These are phyloP conservation scores for Lithohypha guttulata DNA, from an alignment of 2,329 filamentous ascomycete genomes.

Conservation along the genomic window DNA sequence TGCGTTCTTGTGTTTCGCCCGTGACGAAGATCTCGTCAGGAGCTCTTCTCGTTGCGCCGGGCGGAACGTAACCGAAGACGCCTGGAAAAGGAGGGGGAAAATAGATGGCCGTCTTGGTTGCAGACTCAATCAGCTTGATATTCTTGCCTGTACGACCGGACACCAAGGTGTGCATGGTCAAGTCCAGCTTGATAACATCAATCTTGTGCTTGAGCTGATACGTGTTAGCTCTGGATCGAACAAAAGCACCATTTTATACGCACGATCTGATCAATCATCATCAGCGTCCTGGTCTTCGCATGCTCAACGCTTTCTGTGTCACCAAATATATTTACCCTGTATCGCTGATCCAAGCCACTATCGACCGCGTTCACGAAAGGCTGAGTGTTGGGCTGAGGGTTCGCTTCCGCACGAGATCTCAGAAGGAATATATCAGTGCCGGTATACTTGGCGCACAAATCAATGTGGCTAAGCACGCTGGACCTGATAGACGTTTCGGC, in stretches of 20 bases:
- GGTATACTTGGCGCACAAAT: slow-evolving; percentile 75
- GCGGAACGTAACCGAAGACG: slow-evolving; percentile 80
- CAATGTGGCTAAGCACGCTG: slow-evolving; percentile 70
- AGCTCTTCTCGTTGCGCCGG: slow-evolving; percentile 67
- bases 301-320: slow-evolving; percentile 93
- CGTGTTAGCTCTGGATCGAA: too few relatives aligned
- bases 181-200: slow-evolving; percentile 70
- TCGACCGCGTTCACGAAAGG: slow-evolving; percentile 63
- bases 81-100: slow-evolving; percentile 90
- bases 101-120: slow-evolving; percentile 93
- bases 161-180: slow-evolving; percentile 80
- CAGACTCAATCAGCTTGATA: slow-evolving; percentile 93
- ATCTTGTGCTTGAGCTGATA: slow-evolving; percentile 47
- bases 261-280: slow-evolving; percentile 94
- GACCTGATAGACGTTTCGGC: slow-evolving; percentile 57
- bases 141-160: slow-evolving; percentile 93
- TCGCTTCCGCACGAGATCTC: slow-evolving; percentile 71
- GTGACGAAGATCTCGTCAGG: slow-evolving; percentile 93
- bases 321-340: slow-evolving; percentile 87
- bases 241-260: too few relatives aligned
- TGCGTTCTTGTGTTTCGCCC: slow-evolving; percentile 72
- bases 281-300: slow-evolving; percentile 88
- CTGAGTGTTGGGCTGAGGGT: slow-evolving; percentile 37
- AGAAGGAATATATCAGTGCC: slow-evolving; percentile 95
- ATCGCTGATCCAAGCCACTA: slow-evolving; percentile 73